Evolutionary conservation across 345 rosid genomes (phyloP), one percentile per base, ranked within the genome.

Genomic region (Nasturtium officinale): DNA sequence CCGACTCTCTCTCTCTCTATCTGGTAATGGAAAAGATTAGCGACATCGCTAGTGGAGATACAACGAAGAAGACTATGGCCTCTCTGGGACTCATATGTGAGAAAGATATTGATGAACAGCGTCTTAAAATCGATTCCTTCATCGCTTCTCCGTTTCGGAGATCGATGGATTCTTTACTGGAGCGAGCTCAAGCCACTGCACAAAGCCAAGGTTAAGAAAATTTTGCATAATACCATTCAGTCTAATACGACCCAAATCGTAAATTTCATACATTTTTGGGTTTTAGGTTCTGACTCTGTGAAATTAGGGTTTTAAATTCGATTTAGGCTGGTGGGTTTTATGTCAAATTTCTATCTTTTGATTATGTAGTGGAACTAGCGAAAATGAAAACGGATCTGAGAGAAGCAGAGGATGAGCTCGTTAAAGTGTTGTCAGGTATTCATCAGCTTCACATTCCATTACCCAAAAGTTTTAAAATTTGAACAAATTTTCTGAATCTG

Each of bases 361-460:
- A 32, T 55, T 32, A 68, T 32, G 21, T 81, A 95, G 98, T 63
- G 84, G 79, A 79, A 70, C 48, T 88, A 18, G 78, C 64, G 53
- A 84, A 83, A 74, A 1, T 86, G 80, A 90, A 90, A 83, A 65
- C 82, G 53, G 48, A 81, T 33, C 81, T 90, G 78, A 82, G 87
- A 82, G 93, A 87, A 69, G 94, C 89, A n/a, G 98, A 95, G 71
- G 87, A 80, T 72, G 90, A 86, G 29, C 83, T 88, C 54, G 99
- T 91, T 59, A 85, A 82, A 81, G 88, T 85, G 29, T 73, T 95
- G 57, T 83, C 90, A 82, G 96, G 98, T 89, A 62, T 32, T 20
- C 2, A 61, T 42, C 28, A 53, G 9, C 40, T 32, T 76, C 69
- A 32, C 42, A 21, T 61, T 47, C 21, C 46, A 28, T 65, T 0